phyloP scores from a whole-genome alignment of 1,139 yeast genomes.

The Taphrina populina region DNA sequence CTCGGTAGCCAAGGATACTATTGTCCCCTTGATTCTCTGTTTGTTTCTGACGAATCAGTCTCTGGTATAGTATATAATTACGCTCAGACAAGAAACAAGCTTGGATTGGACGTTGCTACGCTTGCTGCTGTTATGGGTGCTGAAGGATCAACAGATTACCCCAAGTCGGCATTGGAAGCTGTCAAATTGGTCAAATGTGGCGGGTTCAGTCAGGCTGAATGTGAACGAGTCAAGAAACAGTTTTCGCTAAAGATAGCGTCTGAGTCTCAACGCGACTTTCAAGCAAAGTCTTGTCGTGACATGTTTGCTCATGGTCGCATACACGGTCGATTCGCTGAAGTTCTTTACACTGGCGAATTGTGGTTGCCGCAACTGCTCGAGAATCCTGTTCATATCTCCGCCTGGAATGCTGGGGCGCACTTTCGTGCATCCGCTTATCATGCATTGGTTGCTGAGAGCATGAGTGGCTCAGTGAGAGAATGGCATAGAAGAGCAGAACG shows the following conservation, averaged over 20 bases:
- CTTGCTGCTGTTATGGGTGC: conserved; percentile 22
- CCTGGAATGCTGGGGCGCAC: conserved; percentile 5
- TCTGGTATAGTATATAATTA: conserved; percentile 1
- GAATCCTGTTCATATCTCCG: neutral
- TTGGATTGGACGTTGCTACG: neutral
- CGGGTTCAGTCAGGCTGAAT: neutral
- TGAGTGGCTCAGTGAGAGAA: neutral
- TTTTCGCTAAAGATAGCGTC: neutral
- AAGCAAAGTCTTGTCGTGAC: too few species aligned
- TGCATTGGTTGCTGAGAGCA: neutral
- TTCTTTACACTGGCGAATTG: neutral
- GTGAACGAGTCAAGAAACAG: neutral
- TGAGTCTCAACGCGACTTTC: too few species aligned
- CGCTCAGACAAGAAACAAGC: neutral
- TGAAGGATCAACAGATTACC: neutral
- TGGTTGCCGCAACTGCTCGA: conserved; percentile 21
- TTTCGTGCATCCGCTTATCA: neutral
- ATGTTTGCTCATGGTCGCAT: neutral
- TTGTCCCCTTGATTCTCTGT: conserved; percentile 7
- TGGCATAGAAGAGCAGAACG: conserved; percentile 1
- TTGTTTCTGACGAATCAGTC: conserved; percentile 5
- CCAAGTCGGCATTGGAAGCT: conserved; percentile 5
- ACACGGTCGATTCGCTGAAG: conserved; percentile 5
- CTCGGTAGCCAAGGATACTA: conserved; percentile 15
- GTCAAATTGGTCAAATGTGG: conserved; percentile 4